Percentiles rank a stretch among this genome's conserved stretches.
These are phyloP conservation scores for Miamiensis avidus DNA, from an alignment of 169 alveolate genomes.

Conservation along the genomic window DNA sequence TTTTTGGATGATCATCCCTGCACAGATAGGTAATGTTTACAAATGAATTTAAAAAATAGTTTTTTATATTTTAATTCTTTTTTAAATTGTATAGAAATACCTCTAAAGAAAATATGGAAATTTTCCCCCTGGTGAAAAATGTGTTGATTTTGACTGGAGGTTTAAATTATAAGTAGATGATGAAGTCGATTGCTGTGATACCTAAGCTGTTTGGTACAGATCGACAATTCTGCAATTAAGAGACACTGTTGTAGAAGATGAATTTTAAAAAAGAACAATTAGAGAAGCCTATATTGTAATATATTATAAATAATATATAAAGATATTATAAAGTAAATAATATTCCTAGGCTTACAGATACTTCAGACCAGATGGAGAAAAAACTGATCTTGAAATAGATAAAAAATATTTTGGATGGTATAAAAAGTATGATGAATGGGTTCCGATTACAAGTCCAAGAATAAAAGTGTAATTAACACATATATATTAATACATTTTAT, in stretches of 20 bases:
- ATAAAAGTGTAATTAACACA: slow-evolving; percentile 2
- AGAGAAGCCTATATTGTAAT: background rate
- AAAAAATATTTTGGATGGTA: slow-evolving; percentile 17
- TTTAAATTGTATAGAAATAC: too few relatives aligned
- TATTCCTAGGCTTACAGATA: slow-evolving; percentile 13
- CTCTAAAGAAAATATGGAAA: too few relatives aligned
- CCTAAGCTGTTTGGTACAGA: slow-evolving; percentile 29
- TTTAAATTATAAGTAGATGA: slow-evolving; percentile 57
- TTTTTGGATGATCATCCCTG: background rate
- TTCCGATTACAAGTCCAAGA: slow-evolving; percentile 14
- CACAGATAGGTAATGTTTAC: background rate
- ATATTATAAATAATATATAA: too few relatives aligned
- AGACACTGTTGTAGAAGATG: background rate
- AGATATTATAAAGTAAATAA: too few relatives aligned
- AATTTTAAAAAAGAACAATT: background rate
- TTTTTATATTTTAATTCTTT: too few relatives aligned
- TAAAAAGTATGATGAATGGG: slow-evolving; percentile 9
- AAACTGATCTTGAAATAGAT: background rate
- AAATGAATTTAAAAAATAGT: too few relatives aligned
- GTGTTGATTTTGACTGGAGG: slow-evolving; percentile 71
- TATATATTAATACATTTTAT: too few relatives aligned
- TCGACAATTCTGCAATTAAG: slow-evolving; percentile 26
- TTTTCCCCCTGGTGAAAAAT: slow-evolving; percentile 40
- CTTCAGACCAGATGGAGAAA: slow-evolving; percentile 3
- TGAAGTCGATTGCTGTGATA: slow-evolving; percentile 61